Evolutionary conservation across 1,284 basidiomycete species (phyloP), one percentile per base, ranked within the genome.

Genomic region (Mycosarcoma mackinlayi): DNA sequence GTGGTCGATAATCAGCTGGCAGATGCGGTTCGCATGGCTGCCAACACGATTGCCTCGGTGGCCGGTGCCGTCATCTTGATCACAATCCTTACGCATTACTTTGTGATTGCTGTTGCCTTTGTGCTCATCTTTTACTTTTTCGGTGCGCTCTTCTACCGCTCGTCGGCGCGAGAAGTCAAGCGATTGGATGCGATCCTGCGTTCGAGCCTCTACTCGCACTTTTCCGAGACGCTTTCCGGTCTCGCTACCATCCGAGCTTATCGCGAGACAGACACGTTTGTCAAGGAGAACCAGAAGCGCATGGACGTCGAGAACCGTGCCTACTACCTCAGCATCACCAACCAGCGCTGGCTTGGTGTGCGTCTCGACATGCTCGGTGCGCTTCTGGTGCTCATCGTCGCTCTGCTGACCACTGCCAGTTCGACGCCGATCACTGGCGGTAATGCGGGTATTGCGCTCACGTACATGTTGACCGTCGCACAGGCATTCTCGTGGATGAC

Each of bases 271-370:
- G 65, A 67, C 52, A 75, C 70, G 14, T 82, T 97, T 86, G 83
- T 87, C 50, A 80, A 82, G 9, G 86, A 90, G 72, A 85, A 88
- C 34, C 66, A 73, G n/a, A 78, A 75, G 50, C 86, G 89, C n/a
- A 87, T 94, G 49, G 91, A 97, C 75, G 85, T 91, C 41, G 93
- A 97, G 84, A 95, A 96, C 80, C 86, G 91, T 33, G 92, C 93
- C 3, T 95, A 94, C 82, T 93, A 90, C 88, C 83, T 95, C 63
- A 93, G 91, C 0, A 87, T 91, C 21, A 86, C 88, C 13, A 94
- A 93, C 80, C 84, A 91, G 87, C 87, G 92, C 55, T 94, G 92
- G 92, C 89, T 95, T 21, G 92, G 91, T 63, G 73, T 89, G 16
- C 85, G 89, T 3, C 84, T 90, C 7, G 84, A 84, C 62, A 30